Conservation (phyloP, 169 alveolate genomes). For the Plasmodium gonderi region DNA sequence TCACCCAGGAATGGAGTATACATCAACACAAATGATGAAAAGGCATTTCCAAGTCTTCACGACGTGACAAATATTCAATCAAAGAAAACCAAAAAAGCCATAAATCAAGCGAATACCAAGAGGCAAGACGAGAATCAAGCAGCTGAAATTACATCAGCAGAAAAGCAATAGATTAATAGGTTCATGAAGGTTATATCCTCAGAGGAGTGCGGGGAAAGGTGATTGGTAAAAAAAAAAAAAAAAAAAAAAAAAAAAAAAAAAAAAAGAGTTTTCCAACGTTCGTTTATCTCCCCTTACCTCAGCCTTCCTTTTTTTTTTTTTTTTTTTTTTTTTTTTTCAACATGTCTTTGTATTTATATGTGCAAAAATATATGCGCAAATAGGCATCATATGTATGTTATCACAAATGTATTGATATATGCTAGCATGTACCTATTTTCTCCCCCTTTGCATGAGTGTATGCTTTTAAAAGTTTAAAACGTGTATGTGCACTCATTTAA, state of each 20-base stretch:
- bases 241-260: too few relatives aligned
- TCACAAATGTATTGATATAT: background rate
- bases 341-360: background rate
- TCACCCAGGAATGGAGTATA: slow-evolving; percentile 31
- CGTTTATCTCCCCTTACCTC: background rate
- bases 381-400: background rate
- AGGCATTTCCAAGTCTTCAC: slow-evolving; percentile 72
- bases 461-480: slow-evolving; percentile 9
- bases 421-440: background rate
- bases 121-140: slow-evolving; percentile 15
- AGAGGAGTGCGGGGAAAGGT: background rate
- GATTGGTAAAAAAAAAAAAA: too few relatives aligned
- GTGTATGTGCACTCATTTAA: slow-evolving; percentile 7
- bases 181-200: background rate
- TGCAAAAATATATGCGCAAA: background rate
- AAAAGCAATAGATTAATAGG: background rate
- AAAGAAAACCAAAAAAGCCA: slow-evolving; percentile 33
- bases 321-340: background rate
- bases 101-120: slow-evolving; percentile 17
- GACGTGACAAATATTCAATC: slow-evolving; percentile 65
- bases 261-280: background rate
- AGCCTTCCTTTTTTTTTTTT: background rate
- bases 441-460: background rate
- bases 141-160: background rate
- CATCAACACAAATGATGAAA: slow-evolving; percentile 61